Percentiles rank a stretch among this genome's conserved stretches.
Conservation (phyloP, 257 asterid genomes). For the Linaria vulgaris region DNA sequence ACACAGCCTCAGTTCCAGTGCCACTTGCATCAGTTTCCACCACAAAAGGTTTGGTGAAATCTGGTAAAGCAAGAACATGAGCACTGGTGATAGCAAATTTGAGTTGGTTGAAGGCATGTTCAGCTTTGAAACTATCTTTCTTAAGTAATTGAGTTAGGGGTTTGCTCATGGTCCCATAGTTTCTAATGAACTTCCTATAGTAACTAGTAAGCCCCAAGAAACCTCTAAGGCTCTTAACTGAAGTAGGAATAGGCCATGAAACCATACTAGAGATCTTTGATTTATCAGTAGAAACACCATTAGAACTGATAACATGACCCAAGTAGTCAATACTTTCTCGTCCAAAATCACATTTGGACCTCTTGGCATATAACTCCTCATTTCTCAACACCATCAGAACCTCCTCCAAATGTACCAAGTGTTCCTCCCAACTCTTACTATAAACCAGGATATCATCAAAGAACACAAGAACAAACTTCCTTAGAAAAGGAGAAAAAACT, state of each 20-base stretch:
- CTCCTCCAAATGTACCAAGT: background rate
- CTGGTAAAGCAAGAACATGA: background rate
- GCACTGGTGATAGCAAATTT: background rate
- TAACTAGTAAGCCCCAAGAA: too few relatives aligned
- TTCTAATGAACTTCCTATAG: too few relatives aligned
- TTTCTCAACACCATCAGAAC: background rate
- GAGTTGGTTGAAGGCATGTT: background rate
- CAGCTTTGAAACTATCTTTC: background rate
- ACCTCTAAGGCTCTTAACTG: too few relatives aligned
- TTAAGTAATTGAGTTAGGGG: too few relatives aligned
- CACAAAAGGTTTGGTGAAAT: background rate
- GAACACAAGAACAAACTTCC: conserved; percentile 24
- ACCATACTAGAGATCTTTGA: too few relatives aligned
- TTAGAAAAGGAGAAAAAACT: background rate
- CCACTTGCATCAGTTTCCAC: background rate
- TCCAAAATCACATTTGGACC: too few relatives aligned
- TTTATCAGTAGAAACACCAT: too few relatives aligned
- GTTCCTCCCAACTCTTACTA: background rate
- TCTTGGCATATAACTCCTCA: too few relatives aligned
- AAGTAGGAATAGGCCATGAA: too few relatives aligned
- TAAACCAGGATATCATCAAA: conserved; percentile 21
- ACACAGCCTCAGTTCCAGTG: background rate
- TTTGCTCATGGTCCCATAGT: too few relatives aligned
- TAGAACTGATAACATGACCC: too few relatives aligned
- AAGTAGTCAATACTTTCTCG: too few relatives aligned